Conservation (phyloP, 495 filamentous ascomycete species). For the Aspergillus ellipticus region DNA sequence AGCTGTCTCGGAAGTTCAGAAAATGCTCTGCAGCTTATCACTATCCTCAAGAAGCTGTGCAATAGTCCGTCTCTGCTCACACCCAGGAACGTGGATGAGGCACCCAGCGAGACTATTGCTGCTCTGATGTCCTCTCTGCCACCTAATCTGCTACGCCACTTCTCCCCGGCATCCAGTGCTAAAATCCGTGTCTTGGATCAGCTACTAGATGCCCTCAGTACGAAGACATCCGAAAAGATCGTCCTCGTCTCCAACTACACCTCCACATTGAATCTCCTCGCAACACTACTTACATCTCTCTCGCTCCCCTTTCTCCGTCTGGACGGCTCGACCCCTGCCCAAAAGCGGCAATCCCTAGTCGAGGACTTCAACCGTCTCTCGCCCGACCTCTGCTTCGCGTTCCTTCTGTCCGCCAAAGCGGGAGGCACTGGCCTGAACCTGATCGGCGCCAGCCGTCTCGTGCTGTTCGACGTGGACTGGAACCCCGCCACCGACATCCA, state of each 20-base stretch:
- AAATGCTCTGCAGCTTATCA: constrained; percentile 71
- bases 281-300: constrained; percentile 58
- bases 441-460: constrained; percentile 69
- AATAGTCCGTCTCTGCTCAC: constrained; percentile 70
- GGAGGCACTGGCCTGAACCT: constrained; percentile 76
- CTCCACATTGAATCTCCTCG: constrained; percentile 68
- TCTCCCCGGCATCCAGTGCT: constrained; percentile 57
- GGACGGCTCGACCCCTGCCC: constrained; percentile 66
- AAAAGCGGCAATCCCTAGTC: constrained; percentile 69
- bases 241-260: constrained; percentile 84
- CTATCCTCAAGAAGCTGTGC: constrained; percentile 76
- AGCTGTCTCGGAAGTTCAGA: constrained; percentile 62
- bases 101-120: constrained; percentile 36
- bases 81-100: constrained; percentile 35
- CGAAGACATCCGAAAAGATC: constrained; percentile 65
- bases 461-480: constrained; percentile 82
- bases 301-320: constrained; percentile 66
- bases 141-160: constrained; percentile 51
- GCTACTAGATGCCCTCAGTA: constrained; percentile 59
- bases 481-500: constrained; percentile 78
- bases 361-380: constrained; percentile 70
- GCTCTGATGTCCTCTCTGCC: constrained; percentile 58
- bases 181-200: constrained; percentile 72
- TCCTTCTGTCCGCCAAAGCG: constrained; percentile 75
- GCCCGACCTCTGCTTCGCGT: constrained; percentile 60